These are phyloP conservation scores for Colletotrichum viniferum DNA, from an alignment of 2,329 filamentous ascomycete species.

Conservation along the genomic window DNA sequence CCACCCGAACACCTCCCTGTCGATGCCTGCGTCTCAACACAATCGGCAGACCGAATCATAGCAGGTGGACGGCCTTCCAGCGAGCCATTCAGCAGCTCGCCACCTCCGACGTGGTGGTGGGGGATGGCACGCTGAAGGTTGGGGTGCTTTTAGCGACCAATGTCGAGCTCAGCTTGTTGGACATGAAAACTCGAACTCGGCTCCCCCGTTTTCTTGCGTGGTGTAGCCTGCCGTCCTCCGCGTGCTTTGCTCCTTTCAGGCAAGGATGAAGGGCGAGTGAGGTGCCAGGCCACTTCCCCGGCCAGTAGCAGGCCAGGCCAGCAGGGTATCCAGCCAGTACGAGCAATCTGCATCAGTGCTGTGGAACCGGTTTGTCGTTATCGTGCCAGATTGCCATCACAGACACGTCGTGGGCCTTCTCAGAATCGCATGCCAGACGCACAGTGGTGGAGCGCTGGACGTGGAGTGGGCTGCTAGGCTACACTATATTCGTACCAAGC, in stretches of 20 bases:
- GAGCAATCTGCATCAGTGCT: background rate
- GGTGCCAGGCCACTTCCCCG: background rate
- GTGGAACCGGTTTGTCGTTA: conserved; percentile 16
- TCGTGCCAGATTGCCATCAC: conserved; percentile 18
- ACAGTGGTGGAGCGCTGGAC: background rate
- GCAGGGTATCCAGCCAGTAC: conserved; percentile 2
- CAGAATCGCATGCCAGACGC: conserved; percentile 15
- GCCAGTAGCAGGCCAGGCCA: background rate
- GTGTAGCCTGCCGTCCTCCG: background rate
- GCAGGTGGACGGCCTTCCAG: background rate
- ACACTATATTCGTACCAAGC: background rate
- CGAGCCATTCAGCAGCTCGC: background rate
- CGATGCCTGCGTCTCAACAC: conserved; percentile 10
- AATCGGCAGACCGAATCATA: conserved; percentile 4
- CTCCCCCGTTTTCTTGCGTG: background rate
- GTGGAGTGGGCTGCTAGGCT: background rate
- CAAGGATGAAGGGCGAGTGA: background rate
- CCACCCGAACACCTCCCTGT: background rate
- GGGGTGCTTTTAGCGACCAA: background rate
- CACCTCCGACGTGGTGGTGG: conserved; percentile 3
- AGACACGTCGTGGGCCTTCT: conserved; percentile 12
- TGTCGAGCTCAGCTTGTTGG: background rate
- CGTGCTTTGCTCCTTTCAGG: background rate
- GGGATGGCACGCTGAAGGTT: conserved; percentile 11
- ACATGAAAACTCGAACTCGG: background rate